phyloP scores from a whole-genome alignment of 768 basidiomycete genomes.

The Suillus fuscotomentosus region DNA sequence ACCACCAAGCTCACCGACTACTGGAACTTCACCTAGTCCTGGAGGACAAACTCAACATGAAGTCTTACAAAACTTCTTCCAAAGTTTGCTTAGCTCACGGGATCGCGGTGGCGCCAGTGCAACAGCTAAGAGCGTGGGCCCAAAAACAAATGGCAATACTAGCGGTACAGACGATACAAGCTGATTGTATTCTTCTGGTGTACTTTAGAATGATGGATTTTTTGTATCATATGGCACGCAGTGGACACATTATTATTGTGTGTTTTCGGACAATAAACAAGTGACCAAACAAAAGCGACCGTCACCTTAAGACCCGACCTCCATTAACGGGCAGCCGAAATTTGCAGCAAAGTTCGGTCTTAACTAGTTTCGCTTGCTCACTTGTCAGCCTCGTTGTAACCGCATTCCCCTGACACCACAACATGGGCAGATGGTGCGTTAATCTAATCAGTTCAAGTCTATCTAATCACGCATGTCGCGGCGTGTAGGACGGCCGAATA shows the following conservation, averaged over 20 bases:
- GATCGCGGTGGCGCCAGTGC: conserved; percentile 45
- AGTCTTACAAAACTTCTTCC: conserved; percentile 86
- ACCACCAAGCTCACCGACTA: conserved; percentile 39
- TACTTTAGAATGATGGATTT: background rate
- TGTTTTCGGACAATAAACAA: conserved; percentile 13
- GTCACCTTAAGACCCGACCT: conserved; percentile 11
- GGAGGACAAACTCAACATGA: conserved; percentile 75
- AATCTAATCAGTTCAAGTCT: conserved; percentile 7
- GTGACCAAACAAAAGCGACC: conserved; percentile 12
- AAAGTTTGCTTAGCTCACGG: conserved; percentile 72
- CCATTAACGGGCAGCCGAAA: conserved; percentile 9
- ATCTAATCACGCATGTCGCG: background rate
- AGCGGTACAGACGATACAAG: conserved; percentile 38
- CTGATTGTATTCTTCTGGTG: conserved; percentile 13
- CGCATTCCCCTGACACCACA: conserved; percentile 10
- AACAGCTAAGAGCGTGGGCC: conserved; percentile 23
- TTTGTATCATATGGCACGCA: conserved; percentile 5
- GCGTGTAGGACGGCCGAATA: conserved; percentile 63
- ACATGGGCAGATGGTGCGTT: conserved; percentile 72
- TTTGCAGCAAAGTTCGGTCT: conserved; percentile 6
- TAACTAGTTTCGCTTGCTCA: conserved; percentile 7
- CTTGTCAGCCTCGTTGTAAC: conserved; percentile 27
- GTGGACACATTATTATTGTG: conserved; percentile 5
- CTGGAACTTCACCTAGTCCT: conserved; percentile 39
- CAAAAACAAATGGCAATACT: conserved; percentile 35